Evolutionary conservation across 78 protist genomes (phyloP).

Genomic region (Polysphondylium violaceum): DNA sequence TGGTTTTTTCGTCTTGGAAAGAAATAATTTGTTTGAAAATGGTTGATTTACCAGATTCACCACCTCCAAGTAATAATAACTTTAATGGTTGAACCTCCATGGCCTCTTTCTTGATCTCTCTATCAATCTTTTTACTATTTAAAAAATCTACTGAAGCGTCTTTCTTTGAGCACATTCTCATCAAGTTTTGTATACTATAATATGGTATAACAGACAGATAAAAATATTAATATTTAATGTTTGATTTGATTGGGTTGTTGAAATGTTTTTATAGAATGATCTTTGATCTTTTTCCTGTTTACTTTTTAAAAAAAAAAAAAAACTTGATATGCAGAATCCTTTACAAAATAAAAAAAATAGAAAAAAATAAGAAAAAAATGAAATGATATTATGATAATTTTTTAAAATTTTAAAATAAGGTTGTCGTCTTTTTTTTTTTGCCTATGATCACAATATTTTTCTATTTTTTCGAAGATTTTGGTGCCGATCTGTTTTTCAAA

Average conservation of each 20-base stretch:
- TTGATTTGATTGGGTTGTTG: background rate
- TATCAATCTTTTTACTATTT: slow-evolving; percentile 56
- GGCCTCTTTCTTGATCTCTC: slow-evolving; percentile 14
- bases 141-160: background rate
- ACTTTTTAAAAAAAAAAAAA: too few species aligned
- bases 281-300: background rate
- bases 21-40: slow-evolving; percentile 91
- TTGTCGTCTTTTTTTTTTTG: too few species aligned
- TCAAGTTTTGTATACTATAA: background rate
- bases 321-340: background rate
- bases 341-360: background rate
- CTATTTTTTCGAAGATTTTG: background rate
- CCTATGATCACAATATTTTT: background rate
- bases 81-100: background rate
- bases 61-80: slow-evolving; percentile 84
- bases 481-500: background rate
- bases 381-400: background rate
- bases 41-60: slow-evolving; percentile 92
- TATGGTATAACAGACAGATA: background rate
- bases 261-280: too few species aligned
- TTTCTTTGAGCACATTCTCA: slow-evolving; percentile 26
- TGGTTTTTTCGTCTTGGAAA: slow-evolving; percentile 86
- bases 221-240: too few species aligned
- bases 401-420: too few species aligned
- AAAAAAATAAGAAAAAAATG: slow-evolving; percentile 4